Conservation (phyloP, 305 asterid genomes). For the Fraxinus xanthoxyloides region DNA sequence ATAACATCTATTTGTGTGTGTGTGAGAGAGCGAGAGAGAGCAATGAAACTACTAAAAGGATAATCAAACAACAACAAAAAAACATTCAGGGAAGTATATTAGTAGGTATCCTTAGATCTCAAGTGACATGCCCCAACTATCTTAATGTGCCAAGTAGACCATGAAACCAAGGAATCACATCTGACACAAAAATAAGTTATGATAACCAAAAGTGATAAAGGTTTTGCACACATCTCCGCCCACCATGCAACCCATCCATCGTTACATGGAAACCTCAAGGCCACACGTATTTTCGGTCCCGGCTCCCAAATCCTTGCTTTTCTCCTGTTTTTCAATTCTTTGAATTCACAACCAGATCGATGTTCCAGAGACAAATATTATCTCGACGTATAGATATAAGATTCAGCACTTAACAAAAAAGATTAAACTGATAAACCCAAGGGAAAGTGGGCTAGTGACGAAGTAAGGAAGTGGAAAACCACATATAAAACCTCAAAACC, state of each 20-base stretch:
- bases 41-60: neutral
- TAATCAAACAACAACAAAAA: neutral
- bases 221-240: neutral
- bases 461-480: neutral
- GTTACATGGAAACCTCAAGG: neutral
- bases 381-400: neutral
- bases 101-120: neutral
- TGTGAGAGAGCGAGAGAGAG: neutral
- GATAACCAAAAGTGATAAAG: neutral
- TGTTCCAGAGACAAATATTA: neutral
- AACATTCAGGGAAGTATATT: constrained; percentile 4
- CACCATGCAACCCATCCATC: neutral
- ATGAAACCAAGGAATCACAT: neutral
- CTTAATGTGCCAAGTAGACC: neutral
- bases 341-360: neutral
- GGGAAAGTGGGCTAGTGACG: neutral
- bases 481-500: neutral
- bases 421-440: neutral
- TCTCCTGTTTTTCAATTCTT: neutral
- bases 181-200: neutral
- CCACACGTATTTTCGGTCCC: neutral
- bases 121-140: neutral
- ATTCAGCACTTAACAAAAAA: neutral
- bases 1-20: neutral
- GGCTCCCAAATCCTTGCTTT: neutral